These are phyloP conservation scores for Leccinum obscurum DNA, from an alignment of 768 basidiomycete genomes.

Conservation along the genomic window DNA sequence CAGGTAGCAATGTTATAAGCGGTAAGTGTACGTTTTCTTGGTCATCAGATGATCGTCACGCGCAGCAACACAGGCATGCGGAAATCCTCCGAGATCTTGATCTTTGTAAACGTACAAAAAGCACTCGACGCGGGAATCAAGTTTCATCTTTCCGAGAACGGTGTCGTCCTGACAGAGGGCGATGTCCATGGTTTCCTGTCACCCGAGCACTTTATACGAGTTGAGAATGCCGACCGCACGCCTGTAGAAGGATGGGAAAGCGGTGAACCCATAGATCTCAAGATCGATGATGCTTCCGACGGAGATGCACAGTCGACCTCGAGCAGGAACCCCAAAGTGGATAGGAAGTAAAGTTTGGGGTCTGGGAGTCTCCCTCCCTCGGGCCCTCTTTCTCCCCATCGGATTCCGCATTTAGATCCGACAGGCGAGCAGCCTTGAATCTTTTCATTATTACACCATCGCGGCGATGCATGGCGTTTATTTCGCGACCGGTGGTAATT, in stretches of 20 bases:
- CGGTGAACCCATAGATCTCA: conserved; percentile 1
- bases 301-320: neutral
- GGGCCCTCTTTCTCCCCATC: neutral
- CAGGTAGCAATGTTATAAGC: conserved; percentile 67
- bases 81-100: conserved; percentile 69
- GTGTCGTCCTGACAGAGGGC: conserved; percentile 86
- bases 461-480: neutral
- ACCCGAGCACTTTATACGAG: conserved; percentile 66
- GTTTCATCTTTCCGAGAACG: conserved; percentile 82
- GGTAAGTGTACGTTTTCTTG: conserved; percentile 47
- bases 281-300: neutral
- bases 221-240: conserved; percentile 46
- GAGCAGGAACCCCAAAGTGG: neutral
- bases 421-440: neutral
- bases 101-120: conserved; percentile 76
- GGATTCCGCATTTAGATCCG: neutral
- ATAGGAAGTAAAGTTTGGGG: neutral
- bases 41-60: neutral
- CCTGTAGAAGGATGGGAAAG: conserved; percentile 26
- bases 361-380: neutral
- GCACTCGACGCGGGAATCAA: conserved; percentile 67
- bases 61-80: conserved; percentile 67
- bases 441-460: neutral
- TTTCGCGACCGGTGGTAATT: neutral
- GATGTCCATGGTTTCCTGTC: conserved; percentile 60